A percentile compares a stretch with the other conserved stretches of the same genome.
Conservation (phyloP, 139 green algal genomes). For the Pseudopediastrum boryanum region DNA sequence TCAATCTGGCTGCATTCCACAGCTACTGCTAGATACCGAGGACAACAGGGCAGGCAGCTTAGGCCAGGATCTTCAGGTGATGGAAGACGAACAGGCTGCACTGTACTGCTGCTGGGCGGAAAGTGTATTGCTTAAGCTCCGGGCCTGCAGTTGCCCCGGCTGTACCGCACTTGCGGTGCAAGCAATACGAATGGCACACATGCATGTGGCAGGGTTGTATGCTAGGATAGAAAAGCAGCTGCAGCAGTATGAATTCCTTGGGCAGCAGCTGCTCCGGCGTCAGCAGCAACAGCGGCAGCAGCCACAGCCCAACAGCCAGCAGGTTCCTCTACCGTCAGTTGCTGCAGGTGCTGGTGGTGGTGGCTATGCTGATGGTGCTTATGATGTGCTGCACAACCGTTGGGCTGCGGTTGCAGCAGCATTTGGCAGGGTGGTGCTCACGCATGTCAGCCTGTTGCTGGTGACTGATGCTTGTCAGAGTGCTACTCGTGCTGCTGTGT, state of each 20-base stretch:
- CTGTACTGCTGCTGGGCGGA: slow-evolving; percentile 76
- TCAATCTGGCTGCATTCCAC: slow-evolving; percentile 31
- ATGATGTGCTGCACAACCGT: slow-evolving; percentile 31
- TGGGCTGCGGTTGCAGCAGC: slow-evolving; percentile 50
- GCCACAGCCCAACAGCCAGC: no score
- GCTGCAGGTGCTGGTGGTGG: no score
- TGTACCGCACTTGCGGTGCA: slow-evolving; percentile 66
- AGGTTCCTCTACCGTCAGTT: no score
- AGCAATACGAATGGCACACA: slow-evolving; percentile 66
- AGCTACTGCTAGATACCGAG: not conserved
- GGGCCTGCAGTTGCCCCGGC: slow-evolving; percentile 66
- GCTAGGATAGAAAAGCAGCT: slow-evolving; percentile 48
- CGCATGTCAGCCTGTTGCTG: slow-evolving; percentile 71
- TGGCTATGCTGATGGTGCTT: no score
- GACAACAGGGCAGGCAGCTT: not conserved
- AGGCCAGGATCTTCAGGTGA: slow-evolving; percentile 45
- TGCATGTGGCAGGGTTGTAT: slow-evolving; percentile 59
- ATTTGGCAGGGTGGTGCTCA: slow-evolving; percentile 63
- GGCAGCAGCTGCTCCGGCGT: no score
- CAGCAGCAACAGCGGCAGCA: no score
- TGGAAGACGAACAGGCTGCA: slow-evolving; percentile 71
- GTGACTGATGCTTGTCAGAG: slow-evolving; percentile 62
- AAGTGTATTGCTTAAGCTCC: slow-evolving; percentile 69
- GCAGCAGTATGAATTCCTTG: no score
- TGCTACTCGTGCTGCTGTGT: slow-evolving; percentile 60